Evolutionary conservation across 2,329 filamentous ascomycete species (phyloP).

Genomic region (Sporothrix luriei): DNA sequence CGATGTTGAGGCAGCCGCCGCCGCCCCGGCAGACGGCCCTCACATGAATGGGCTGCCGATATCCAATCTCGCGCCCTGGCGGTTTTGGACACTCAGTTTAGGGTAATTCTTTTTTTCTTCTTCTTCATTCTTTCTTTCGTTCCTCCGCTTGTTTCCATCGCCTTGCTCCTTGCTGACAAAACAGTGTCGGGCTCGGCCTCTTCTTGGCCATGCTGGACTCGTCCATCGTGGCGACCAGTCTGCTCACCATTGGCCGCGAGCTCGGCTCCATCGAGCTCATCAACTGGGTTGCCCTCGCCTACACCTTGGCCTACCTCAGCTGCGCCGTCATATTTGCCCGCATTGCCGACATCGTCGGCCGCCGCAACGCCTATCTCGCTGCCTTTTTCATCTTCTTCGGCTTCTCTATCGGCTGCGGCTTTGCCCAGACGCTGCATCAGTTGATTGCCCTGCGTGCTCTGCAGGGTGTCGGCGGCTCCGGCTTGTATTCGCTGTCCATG

Average conservation of each 20-base stretch:
- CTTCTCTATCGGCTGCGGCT: slow-evolving; percentile 61
- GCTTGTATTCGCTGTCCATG: slow-evolving; percentile 60
- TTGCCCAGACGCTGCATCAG: slow-evolving; percentile 48
- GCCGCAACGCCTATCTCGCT: slow-evolving; percentile 54
- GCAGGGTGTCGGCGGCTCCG: slow-evolving; percentile 57
- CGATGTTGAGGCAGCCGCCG: background rate
- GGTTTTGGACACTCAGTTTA: slow-evolving; percentile 34
- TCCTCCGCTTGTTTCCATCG: background rate
- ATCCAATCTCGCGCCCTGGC: slow-evolving; percentile 30
- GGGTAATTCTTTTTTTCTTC: slow-evolving; percentile 30
- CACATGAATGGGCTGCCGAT: background rate
- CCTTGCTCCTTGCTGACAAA: background rate
- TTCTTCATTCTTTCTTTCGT: too few relatives aligned
- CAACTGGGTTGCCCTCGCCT: slow-evolving; percentile 60
- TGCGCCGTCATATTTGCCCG: slow-evolving; percentile 60
- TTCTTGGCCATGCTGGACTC: slow-evolving; percentile 63
- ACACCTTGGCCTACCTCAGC: slow-evolving; percentile 60
- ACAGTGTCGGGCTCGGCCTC: slow-evolving; percentile 55
- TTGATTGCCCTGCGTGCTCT: slow-evolving; percentile 54
- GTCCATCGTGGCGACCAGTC: slow-evolving; percentile 61
- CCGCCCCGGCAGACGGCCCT: background rate
- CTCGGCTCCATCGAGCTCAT: slow-evolving; percentile 51
- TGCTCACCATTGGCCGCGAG: slow-evolving; percentile 58
- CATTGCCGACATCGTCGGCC: slow-evolving; percentile 57
- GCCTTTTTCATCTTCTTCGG: slow-evolving; percentile 58